A percentile compares a stretch with the other conserved stretches of the same genome.
Evolutionary conservation across 805 yeast species (phyloP).

Genomic region (Saturnispora galanensis): DNA sequence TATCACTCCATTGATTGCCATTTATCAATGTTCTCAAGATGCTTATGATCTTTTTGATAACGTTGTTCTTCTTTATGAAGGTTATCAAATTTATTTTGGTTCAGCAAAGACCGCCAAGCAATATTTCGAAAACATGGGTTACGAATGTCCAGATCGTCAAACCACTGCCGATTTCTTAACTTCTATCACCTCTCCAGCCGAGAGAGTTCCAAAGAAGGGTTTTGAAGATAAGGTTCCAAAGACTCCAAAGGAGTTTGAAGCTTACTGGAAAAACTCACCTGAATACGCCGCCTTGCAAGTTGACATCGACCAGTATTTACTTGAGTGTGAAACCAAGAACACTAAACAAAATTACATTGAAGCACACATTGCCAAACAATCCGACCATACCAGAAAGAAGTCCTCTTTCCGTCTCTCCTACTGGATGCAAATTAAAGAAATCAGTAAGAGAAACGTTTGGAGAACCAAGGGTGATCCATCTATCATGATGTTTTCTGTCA

Average conservation of each 20-base stretch:
- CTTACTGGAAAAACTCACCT: slow-evolving; percentile 30
- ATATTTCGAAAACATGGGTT: slow-evolving; percentile 35
- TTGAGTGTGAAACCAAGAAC: slow-evolving; percentile 5
- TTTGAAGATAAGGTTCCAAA: slow-evolving; percentile 31
- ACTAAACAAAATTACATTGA: slow-evolving; percentile 9
- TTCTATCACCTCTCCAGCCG: slow-evolving; percentile 26
- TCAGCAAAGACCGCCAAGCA: slow-evolving; percentile 29
- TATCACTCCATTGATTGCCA: slow-evolving; percentile 43
- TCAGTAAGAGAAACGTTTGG: slow-evolving; percentile 37
- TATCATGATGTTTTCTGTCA: slow-evolving; percentile 31
- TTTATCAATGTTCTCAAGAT: slow-evolving; percentile 37
- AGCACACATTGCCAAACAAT: slow-evolving; percentile 34
- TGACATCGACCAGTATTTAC: slow-evolving; percentile 28
- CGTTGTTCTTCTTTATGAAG: slow-evolving; percentile 33
- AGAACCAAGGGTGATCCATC: slow-evolving; percentile 44
- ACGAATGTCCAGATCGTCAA: slow-evolving; percentile 37
- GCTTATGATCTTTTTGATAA: slow-evolving; percentile 37
- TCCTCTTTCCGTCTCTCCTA: slow-evolving; percentile 50
- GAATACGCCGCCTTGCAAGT: slow-evolving; percentile 25
- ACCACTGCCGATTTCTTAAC: slow-evolving; percentile 39
- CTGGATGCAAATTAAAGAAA: slow-evolving; percentile 39
- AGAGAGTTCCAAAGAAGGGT: slow-evolving; percentile 26
- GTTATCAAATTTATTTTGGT: slow-evolving; percentile 35
- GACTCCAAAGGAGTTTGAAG: slow-evolving; percentile 32
- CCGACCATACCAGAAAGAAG: slow-evolving; percentile 34